A percentile compares a stretch with the other conserved stretches of the same genome.
Evolutionary conservation across 164 flowering plant genomes (phyloP).

Genomic region (Tinospora cordifolia): DNA sequence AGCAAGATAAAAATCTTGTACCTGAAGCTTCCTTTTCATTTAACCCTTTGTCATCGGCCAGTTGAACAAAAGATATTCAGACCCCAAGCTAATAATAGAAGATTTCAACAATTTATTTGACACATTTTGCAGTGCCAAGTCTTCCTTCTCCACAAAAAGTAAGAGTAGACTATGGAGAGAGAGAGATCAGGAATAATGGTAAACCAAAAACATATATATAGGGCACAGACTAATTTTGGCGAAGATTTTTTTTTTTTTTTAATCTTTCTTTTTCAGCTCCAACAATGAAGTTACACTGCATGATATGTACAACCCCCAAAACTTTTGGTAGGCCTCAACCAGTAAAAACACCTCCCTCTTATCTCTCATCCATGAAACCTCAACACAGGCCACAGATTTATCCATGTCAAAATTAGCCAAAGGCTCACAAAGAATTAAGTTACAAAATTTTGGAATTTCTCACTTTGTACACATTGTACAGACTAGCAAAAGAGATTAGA

Average conservation of each 20-base stretch:
- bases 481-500: not conserved
- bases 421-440: slow-evolving; percentile 4
- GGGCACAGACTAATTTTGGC: not conserved
- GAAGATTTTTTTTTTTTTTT: not conserved
- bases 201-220: not conserved
- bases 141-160: too few species aligned
- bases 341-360: not conserved
- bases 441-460: not conserved
- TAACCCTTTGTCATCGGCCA: too few species aligned
- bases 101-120: too few species aligned
- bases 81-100: too few species aligned
- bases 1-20: too few species aligned
- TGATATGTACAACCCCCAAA: not conserved
- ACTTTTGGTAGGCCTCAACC: not conserved
- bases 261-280: not conserved
- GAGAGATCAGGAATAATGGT: not conserved
- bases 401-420: not conserved
- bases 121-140: too few species aligned
- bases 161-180: not conserved
- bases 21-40: too few species aligned
- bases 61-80: too few species aligned
- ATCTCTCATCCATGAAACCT: not conserved
- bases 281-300: slow-evolving; percentile 3
- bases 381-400: not conserved
- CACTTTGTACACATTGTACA: slow-evolving; percentile 2